Evolutionary conservation across 768 basidiomycete genomes (phyloP).

Genomic region (Clavulina sp.): DNA sequence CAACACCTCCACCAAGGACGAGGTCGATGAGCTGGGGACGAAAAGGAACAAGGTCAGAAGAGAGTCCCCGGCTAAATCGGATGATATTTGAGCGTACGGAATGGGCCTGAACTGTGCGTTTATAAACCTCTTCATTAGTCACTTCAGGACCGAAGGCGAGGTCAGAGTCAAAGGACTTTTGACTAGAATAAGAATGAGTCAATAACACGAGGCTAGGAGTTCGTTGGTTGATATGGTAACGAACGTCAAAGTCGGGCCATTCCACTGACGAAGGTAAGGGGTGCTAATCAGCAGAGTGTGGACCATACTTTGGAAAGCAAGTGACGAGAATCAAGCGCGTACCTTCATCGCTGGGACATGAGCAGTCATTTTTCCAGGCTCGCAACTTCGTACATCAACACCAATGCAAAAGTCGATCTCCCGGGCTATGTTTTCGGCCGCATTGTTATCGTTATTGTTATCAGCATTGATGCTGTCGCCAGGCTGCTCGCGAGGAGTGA

Average conservation of each 20-base stretch:
- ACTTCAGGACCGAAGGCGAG: conserved; percentile 20
- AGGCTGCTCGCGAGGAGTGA: conserved; percentile 16
- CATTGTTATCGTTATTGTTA: conserved; percentile 7
- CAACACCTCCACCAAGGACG: conserved; percentile 18
- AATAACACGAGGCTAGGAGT: no score
- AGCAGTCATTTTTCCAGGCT: conserved; percentile 20
- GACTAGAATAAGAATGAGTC: no score
- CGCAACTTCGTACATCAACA: conserved; percentile 17
- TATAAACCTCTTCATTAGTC: conserved; percentile 22
- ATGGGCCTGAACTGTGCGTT: conserved; percentile 18
- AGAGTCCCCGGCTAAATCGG: background rate
- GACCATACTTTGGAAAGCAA: background rate
- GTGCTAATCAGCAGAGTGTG: background rate
- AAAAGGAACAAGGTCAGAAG: background rate
- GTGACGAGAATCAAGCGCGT: background rate
- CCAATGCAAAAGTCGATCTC: conserved; percentile 18
- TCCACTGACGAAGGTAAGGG: conserved; percentile 15
- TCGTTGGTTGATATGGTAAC: no score
- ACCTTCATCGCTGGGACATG: conserved; percentile 24
- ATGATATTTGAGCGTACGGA: conserved; percentile 14
- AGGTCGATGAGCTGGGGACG: conserved; percentile 16
- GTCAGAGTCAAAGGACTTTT: conserved; percentile 21
- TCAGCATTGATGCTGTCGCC: conserved; percentile 2
- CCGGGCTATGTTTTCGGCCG: conserved; percentile 4
- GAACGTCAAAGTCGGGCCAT: conserved; percentile 20